Evolutionary conservation across 495 filamentous ascomycete species (phyloP).

Genomic region (Terfezia boudieri): DNA sequence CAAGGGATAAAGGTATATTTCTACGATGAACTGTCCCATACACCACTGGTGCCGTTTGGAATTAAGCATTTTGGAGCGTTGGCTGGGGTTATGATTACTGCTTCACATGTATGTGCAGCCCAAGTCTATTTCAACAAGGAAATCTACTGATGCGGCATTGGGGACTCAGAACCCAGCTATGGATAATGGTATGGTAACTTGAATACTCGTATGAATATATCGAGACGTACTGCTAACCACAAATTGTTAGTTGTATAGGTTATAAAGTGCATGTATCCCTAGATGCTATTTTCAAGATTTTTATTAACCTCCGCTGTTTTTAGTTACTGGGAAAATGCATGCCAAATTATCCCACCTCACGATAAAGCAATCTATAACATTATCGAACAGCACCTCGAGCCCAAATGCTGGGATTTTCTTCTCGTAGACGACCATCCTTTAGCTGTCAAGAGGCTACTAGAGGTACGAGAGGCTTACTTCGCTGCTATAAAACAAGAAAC

Average conservation of each 20-base stretch:
- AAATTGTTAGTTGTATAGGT: conserved; percentile 17
- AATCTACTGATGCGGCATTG: no score
- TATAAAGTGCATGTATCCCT: conserved; percentile 34
- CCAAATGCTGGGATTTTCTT: conserved; percentile 29
- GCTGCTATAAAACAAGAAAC: conserved; percentile 22
- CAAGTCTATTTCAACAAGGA: no score
- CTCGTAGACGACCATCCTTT: conserved; percentile 24
- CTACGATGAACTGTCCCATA: conserved; percentile 34
- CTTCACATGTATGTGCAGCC: conserved; percentile 11
- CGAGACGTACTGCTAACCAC: background rate
- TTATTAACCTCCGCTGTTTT: conserved; percentile 7
- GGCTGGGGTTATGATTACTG: conserved; percentile 53
- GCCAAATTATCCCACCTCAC: conserved; percentile 45
- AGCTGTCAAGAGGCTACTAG: conserved; percentile 23
- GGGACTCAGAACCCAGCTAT: conserved; percentile 37
- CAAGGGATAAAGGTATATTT: conserved; percentile 40
- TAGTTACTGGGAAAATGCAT: conserved; percentile 40
- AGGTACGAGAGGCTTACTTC: conserved; percentile 26
- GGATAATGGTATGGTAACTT: conserved; percentile 30
- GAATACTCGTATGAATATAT: no score
- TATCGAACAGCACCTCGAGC: conserved; percentile 35
- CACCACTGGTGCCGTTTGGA: conserved; percentile 47
- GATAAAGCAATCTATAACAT: conserved; percentile 37
- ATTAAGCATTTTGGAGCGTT: conserved; percentile 33
- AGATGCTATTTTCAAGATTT: conserved; percentile 11